Percentiles rank a stretch among this genome's conserved stretches.
Evolutionary conservation across 768 basidiomycete species (phyloP).

Genomic region (Mycena crocata): DNA sequence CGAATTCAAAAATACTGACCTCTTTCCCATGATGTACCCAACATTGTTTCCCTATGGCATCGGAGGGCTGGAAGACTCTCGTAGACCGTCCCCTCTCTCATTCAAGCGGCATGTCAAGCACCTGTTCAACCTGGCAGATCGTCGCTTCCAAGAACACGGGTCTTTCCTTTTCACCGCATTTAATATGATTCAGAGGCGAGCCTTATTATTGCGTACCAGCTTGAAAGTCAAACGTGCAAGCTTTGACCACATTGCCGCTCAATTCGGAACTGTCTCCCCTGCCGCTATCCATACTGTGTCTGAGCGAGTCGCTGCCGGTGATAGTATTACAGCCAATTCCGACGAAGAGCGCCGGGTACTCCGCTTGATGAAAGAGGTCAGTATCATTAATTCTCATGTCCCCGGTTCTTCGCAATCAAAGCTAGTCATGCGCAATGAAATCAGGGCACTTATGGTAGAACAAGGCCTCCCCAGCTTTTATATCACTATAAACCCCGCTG

Average conservation of each 20-base stretch:
- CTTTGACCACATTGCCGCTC: slow-evolving; percentile 30
- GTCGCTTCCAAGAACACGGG: slow-evolving; percentile 37
- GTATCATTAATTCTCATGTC: too few relatives aligned
- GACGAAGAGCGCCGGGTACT: slow-evolving; percentile 35
- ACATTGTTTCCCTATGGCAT: slow-evolving; percentile 42
- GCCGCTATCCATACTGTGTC: not conserved
- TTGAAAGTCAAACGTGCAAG: slow-evolving; percentile 33
- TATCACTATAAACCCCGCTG: slow-evolving; percentile 30
- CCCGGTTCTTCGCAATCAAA: slow-evolving; percentile 18
- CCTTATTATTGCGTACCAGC: slow-evolving; percentile 33
- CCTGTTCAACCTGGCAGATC: slow-evolving; percentile 30
- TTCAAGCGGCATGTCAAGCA: slow-evolving; percentile 37
- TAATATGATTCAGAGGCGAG: slow-evolving; percentile 40
- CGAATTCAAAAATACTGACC: slow-evolving; percentile 37
- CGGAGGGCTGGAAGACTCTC: slow-evolving; percentile 36
- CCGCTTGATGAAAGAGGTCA: slow-evolving; percentile 34
- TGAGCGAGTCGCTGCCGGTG: slow-evolving; percentile 16
- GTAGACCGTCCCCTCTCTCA: not conserved
- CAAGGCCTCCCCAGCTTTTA: slow-evolving; percentile 25
- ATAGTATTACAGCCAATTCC: slow-evolving; percentile 7
- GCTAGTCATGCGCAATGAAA: slow-evolving; percentile 16
- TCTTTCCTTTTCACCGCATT: slow-evolving; percentile 44
- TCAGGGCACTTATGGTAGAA: slow-evolving; percentile 22
- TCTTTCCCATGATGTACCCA: slow-evolving; percentile 43
- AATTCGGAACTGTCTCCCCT: slow-evolving; percentile 18